Evolutionary conservation across 805 yeast genomes (phyloP).

Genomic region (Saccharomycopsis lassenensis): DNA sequence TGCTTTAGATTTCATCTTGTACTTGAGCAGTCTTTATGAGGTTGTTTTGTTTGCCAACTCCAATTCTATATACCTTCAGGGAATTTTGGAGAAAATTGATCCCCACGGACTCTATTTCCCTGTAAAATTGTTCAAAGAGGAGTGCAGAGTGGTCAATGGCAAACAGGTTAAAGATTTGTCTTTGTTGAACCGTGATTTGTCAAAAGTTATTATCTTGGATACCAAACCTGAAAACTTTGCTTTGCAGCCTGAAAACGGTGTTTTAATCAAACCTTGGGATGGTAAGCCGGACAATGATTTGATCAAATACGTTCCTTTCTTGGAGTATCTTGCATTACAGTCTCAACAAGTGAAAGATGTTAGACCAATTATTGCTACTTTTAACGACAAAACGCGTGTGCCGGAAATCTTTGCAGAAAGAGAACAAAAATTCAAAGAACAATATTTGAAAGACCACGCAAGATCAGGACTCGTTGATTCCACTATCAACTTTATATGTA

Average conservation of each 20-base stretch:
- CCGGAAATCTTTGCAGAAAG: constrained; percentile 74
- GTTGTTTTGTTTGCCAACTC: constrained; percentile 83
- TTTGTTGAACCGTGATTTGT: constrained; percentile 81
- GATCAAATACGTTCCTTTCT: constrained; percentile 75
- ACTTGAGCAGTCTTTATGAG: constrained; percentile 91
- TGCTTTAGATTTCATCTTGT: constrained; percentile 89
- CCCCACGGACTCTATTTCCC: constrained; percentile 88
- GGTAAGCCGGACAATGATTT: constrained; percentile 78
- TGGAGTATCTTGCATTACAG: constrained; percentile 90
- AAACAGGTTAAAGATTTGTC: constrained; percentile 81
- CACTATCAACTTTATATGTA: too few species aligned
- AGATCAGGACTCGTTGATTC: too few species aligned
- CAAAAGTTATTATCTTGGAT: constrained; percentile 72
- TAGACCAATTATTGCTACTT: constrained; percentile 74
- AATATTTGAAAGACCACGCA: constrained; percentile 47
- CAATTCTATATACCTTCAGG: constrained; percentile 77
- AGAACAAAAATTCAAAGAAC: constrained; percentile 62
- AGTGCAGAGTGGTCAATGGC: too few species aligned
- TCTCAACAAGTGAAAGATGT: constrained; percentile 63
- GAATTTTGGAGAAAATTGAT: constrained; percentile 77
- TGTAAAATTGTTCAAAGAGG: constrained; percentile 72
- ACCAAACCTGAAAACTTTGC: constrained; percentile 60
- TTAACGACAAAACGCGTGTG: constrained; percentile 51
- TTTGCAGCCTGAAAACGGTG: constrained; percentile 91
- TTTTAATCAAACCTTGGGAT: constrained; percentile 74